Evolutionary conservation across 2,329 filamentous ascomycete genomes (phyloP), one percentile per base, ranked within the genome.

Genomic region (Pseudocercospora fuligena): DNA sequence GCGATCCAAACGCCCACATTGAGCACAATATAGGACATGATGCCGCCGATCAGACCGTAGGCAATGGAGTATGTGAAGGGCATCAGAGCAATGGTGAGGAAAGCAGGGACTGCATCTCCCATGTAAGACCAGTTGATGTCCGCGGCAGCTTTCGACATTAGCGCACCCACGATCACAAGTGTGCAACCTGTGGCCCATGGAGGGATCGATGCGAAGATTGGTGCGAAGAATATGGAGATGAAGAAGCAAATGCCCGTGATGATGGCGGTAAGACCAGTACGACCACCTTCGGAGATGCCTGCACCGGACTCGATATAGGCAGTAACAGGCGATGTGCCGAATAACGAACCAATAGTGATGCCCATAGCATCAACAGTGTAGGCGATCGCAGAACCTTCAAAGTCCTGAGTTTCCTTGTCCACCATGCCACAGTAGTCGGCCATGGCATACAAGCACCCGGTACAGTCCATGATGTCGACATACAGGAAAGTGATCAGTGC

Each of bases 61-160:
- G 93, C 92, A 74, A 96, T 95, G 47, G 89, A 92, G 82, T 95
- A 97, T 1, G 91, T 93, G 80, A 96, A 95, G 0, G 93, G 92
- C 93, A 97, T 96, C 67, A 94, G 81, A 65, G 89, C 88, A 69
- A 97, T 90, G 60, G 91, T 93, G 40, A 96, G 82, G 81, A 96
- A 96, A 2, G 93, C 92, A 0, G 93, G 93, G 25, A 96, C 85
- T 0, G 92, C 90, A 77, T 97, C 93, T 61, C 92, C 92, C 67
- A 92, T 84, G 80, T 97, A 96, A 56, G 84, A 84, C 93, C 93
- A 97, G 84, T 97, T 97, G 83, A 97, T 94, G 70, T 95, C 90
- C 16, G 87, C 87, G 12, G 91, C 91, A 0, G 91, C 86, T 68
- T 88, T 86, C 64, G 90, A 88, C 93, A 96, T 96, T 85, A 96